These are phyloP conservation scores for Vicia sativa DNA, from an alignment of 306 rosid species.

Conservation along the genomic window DNA sequence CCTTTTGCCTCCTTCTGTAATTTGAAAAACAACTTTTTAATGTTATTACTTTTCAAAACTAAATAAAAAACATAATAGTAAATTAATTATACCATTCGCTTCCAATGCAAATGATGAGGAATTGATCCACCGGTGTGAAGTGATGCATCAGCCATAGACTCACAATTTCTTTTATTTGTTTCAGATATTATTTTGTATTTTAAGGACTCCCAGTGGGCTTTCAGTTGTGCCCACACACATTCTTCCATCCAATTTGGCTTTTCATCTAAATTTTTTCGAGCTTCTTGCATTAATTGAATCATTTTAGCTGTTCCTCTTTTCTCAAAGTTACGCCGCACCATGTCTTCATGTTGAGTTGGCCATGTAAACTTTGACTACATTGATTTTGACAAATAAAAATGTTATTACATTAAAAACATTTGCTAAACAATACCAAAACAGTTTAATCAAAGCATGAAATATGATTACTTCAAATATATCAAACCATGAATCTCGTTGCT, in stretches of 20 bases:
- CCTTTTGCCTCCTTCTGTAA: conserved; percentile 30
- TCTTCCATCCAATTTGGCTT: conserved; percentile 34
- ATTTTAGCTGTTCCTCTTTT: conserved; percentile 35
- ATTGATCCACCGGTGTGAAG: conserved; percentile 36
- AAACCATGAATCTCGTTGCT: conserved; percentile 22
- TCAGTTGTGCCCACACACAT: conserved; percentile 9
- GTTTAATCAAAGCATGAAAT: conserved; percentile 1
- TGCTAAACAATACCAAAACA: not conserved
- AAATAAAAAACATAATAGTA: not conserved
- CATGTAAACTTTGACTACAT: conserved; percentile 33
- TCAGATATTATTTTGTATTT: conserved; percentile 3
- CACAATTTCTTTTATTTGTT: conserved; percentile 9
- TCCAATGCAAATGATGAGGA: conserved; percentile 35
- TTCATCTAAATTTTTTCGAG: conserved; percentile 11
- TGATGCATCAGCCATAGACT: conserved; percentile 26
- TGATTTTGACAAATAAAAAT: too few species aligned
- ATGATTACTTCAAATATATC: conserved; percentile 27
- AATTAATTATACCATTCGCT: conserved; percentile 29
- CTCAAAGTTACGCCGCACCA: conserved; percentile 31
- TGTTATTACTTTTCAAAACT: not conserved
- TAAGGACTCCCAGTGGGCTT: conserved; percentile 17
- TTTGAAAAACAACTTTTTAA: not conserved
- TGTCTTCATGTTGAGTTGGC: conserved; percentile 16
- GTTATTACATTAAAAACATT: too few species aligned
- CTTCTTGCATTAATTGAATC: conserved; percentile 38